Evolutionary conservation across 169 alveolate genomes (phyloP).

Genomic region (Plasmodium cynomolgi): DNA sequence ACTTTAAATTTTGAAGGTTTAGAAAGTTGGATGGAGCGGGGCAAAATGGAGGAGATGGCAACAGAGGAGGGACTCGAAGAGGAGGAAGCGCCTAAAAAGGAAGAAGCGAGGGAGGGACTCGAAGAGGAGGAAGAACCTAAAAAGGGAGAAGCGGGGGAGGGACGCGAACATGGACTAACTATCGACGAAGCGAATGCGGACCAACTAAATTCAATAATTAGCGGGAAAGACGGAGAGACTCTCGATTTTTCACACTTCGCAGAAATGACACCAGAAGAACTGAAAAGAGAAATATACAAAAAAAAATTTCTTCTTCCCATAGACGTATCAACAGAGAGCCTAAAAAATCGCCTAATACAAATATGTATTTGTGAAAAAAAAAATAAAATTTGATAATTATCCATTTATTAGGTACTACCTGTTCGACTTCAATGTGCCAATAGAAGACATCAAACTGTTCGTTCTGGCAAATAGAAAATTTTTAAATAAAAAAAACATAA

Average conservation of each 20-base stretch:
- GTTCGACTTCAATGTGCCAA: slow-evolving; percentile 35
- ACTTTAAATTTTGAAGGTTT: background rate
- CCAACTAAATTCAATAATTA: background rate
- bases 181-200: background rate
- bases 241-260: slow-evolving; percentile 47
- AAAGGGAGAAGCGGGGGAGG: background rate
- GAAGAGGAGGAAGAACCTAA: background rate
- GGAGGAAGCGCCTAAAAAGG: background rate
- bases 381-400: slow-evolving; percentile 44
- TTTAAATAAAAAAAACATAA: slow-evolving; percentile 64
- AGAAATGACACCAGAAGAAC: slow-evolving; percentile 39
- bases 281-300: slow-evolving; percentile 67
- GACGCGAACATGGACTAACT: background rate
- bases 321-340: slow-evolving; percentile 56
- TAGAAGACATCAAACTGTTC: slow-evolving; percentile 41
- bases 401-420: slow-evolving; percentile 68
- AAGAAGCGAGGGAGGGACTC: background rate
- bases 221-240: background rate
- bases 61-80: background rate
- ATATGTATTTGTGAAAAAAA: slow-evolving; percentile 60
- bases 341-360: slow-evolving; percentile 67
- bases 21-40: background rate
- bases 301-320: slow-evolving; percentile 56
- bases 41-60: background rate
- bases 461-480: slow-evolving; percentile 53